Evolutionary conservation across 2,329 filamentous ascomycete genomes (phyloP), one percentile per base, ranked within the genome.

Genomic region (Aspergillus clavatus): DNA sequence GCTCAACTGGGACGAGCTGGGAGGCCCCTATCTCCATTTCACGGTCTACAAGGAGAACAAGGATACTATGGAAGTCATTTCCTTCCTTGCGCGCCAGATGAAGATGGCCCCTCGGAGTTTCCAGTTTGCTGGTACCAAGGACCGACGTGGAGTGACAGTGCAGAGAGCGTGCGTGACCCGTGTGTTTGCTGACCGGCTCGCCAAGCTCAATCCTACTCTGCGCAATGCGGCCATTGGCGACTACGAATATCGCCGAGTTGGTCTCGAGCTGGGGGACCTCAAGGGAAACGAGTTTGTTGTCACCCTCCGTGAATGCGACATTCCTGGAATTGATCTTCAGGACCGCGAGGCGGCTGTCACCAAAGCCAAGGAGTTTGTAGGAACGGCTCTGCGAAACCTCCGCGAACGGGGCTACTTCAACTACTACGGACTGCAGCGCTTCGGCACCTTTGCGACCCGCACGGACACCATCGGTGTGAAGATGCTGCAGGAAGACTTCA

Each of bases 381-480:
- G 50, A 60, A 74, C 50, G 76, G 59, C 87, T 1, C 72, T 95
- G 40, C 72, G 78, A 33, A 80, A 84, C 51, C 80, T 97, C 54
- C 74, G 78, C 43, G 71, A 81, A 35, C 78, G 84, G 36, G 93
- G 93, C 2, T 98, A 94, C 74, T 83, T 98, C 69, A 98, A 98
- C 70, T 98, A 97, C 72, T 98, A 90, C 61, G 93, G 93, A 7
- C 81, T 97, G n/a, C 93, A 98, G 70, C 83, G 93, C 19, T 98
- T 98, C 59, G 93, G 93, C 22, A 91, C 89, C 0, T 91, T 93
- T 66, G 74, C 82, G 22, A 85, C 87, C 10, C 86, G 89, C 26
- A 98, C 93, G 0, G 89, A 97, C 60, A 79, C 84, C 31, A 75
- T 96, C 40, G 93, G 93, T 39, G 81, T 85, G 62, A 84, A 87